Evolutionary conservation across 768 basidiomycete species (phyloP).

Genomic region (Cystofilobasidium bisporidii): DNA sequence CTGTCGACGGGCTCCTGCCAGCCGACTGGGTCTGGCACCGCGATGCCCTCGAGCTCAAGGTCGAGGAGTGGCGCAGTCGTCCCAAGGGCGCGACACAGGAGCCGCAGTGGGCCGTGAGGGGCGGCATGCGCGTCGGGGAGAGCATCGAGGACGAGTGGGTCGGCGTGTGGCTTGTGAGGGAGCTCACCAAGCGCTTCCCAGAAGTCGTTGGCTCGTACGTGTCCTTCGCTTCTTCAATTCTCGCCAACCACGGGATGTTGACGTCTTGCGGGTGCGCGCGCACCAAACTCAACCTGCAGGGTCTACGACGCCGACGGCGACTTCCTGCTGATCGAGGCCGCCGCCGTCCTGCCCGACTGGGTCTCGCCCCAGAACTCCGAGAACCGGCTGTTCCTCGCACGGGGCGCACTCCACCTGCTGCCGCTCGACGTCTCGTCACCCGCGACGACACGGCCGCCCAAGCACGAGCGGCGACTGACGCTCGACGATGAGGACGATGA

Average conservation of each 20-base stretch:
- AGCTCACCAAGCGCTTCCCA: slow-evolving; percentile 62
- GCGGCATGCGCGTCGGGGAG: slow-evolving; percentile 84
- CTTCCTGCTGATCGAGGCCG: slow-evolving; percentile 92
- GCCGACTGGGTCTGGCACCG: slow-evolving; percentile 32
- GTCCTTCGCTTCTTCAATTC: slow-evolving; percentile 28
- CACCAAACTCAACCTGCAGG: no score
- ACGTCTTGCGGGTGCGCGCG: no score
- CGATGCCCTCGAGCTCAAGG: slow-evolving; percentile 25
- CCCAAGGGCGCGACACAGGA: slow-evolving; percentile 29
- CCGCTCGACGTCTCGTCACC: slow-evolving; percentile 64
- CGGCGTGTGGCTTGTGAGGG: slow-evolving; percentile 73
- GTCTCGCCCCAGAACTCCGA: slow-evolving; percentile 80
- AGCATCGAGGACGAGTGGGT: slow-evolving; percentile 98
- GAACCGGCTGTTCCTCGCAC: slow-evolving; percentile 92
- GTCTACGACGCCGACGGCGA: slow-evolving; percentile 88
- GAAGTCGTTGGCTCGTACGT: slow-evolving; percentile 70
- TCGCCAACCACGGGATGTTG: no score
- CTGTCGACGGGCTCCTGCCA: slow-evolving; percentile 17
- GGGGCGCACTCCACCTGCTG: slow-evolving; percentile 72
- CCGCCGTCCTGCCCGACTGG: slow-evolving; percentile 79
- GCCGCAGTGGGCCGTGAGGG: slow-evolving; percentile 54
- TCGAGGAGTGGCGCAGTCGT: not conserved
- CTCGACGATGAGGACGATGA: slow-evolving; percentile 51
- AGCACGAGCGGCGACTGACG: slow-evolving; percentile 43
- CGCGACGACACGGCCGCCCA: slow-evolving; percentile 48